phyloP scores from a whole-genome alignment of 148 eudicot species.

The Spergularia marina region DNA sequence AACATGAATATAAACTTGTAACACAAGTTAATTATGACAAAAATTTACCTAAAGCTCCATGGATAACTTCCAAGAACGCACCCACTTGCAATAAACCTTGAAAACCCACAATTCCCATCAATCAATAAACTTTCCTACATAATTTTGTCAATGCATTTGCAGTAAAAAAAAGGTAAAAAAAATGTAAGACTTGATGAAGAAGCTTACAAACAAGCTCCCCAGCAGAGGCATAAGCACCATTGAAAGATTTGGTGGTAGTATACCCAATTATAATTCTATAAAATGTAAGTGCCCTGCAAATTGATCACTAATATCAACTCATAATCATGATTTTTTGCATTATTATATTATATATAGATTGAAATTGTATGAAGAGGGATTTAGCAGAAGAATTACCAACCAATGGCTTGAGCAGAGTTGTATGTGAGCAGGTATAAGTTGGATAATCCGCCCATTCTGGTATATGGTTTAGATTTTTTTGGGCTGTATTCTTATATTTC shows the following conservation, averaged over 20 bases:
- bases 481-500: too few species aligned
- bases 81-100: slow-evolving; percentile 63
- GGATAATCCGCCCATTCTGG: slow-evolving; percentile 37
- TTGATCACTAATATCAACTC: too few species aligned
- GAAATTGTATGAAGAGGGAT: background rate
- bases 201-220: slow-evolving; percentile 66
- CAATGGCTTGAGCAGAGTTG: slow-evolving; percentile 64
- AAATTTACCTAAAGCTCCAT: slow-evolving; percentile 69
- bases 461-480: background rate
- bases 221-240: slow-evolving; percentile 55
- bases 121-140: background rate
- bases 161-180: background rate
- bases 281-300: slow-evolving; percentile 58
- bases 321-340: background rate
- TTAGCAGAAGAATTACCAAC: slow-evolving; percentile 49
- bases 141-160: background rate
- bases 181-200: background rate
- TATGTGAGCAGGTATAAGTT: slow-evolving; percentile 61
- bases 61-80: slow-evolving; percentile 85
- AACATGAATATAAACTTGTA: background rate
- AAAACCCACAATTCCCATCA: background rate
- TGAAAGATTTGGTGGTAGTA: slow-evolving; percentile 38
- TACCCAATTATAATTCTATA: slow-evolving; percentile 37
- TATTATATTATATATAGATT: background rate
- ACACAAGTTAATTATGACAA: background rate